These are phyloP conservation scores for Solanum gandarillasii DNA, from an alignment of 257 asterid species.

Conservation along the genomic window DNA sequence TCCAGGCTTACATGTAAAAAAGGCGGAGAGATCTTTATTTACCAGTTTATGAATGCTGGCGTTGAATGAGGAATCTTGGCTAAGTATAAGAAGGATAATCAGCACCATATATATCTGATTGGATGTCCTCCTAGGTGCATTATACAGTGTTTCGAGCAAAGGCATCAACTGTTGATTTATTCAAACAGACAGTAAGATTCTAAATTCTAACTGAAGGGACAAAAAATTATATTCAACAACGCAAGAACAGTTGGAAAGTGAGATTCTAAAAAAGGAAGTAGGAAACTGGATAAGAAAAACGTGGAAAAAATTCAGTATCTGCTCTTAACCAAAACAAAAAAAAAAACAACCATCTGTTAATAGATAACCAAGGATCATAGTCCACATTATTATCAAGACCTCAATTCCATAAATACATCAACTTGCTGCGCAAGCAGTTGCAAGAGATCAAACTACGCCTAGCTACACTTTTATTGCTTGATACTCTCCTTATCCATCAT, in stretches of 20 bases:
- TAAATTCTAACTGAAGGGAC: not conserved
- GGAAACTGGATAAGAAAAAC: not conserved
- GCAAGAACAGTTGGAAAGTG: not conserved
- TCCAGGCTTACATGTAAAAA: conserved; percentile 1
- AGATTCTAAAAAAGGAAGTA: not conserved
- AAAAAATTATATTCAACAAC: not conserved
- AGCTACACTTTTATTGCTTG: not conserved
- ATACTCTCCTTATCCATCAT: not conserved
- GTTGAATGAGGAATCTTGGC: conserved; percentile 93
- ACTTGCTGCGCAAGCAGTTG: not conserved
- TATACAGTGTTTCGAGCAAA: conserved; percentile 85
- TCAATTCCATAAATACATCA: not conserved
- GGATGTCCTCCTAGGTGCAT: conserved; percentile 69
- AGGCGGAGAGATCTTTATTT: conserved; percentile 5
- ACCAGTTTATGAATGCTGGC: conserved; percentile 85
- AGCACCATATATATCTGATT: conserved; percentile 95
- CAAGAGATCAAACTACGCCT: not conserved
- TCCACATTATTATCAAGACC: not conserved
- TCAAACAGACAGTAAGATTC: conserved; percentile 7
- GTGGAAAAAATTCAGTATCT: not conserved
- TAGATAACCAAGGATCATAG: not conserved
- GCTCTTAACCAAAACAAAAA: not conserved
- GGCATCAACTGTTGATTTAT: conserved; percentile 72
- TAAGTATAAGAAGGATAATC: conserved; percentile 72
- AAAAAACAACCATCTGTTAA: not conserved